phyloP scores from a whole-genome alignment of 495 filamentous ascomycete species.

The Aspergillus sclerotiicarbonarius region DNA sequence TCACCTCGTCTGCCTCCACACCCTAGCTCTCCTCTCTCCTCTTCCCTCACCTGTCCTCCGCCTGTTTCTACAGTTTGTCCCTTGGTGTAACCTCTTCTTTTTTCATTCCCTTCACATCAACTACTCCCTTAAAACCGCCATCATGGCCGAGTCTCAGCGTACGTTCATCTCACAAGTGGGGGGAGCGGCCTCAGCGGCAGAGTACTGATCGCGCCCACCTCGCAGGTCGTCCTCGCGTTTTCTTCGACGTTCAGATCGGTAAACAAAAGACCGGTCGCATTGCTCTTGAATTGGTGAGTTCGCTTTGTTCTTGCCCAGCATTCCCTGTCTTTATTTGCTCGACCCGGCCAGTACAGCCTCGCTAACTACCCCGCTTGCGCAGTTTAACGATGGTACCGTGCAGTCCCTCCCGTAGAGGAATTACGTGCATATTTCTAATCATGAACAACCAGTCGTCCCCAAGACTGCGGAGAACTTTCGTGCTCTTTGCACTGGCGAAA shows the following conservation, averaged over 20 bases:
- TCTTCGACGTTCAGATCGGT: slow-evolving; percentile 85
- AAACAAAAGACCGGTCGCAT: slow-evolving; percentile 68
- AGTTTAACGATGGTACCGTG: slow-evolving; percentile 71
- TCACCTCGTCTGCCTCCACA: slow-evolving; percentile 13
- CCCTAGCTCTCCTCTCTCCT: neutral
- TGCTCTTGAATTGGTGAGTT: slow-evolving; percentile 73
- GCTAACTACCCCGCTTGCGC: slow-evolving; percentile 21
- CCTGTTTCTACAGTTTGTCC: slow-evolving; percentile 9
- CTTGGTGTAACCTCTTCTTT: slow-evolving; percentile 3
- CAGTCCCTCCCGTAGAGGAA: neutral
- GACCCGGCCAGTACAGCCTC: slow-evolving; percentile 3
- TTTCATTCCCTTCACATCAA: slow-evolving; percentile 7
- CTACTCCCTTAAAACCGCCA: slow-evolving; percentile 10
- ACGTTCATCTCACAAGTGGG: slow-evolving; percentile 14
- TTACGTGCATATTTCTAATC: slow-evolving; percentile 19
- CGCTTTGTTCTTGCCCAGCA: neutral
- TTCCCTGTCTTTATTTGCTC: neutral
- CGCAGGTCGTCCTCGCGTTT: slow-evolving; percentile 67
- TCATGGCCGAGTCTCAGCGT: slow-evolving; percentile 41
- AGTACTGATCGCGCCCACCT: slow-evolving; percentile 18
- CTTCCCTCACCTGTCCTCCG: slow-evolving; percentile 5
- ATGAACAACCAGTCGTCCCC: slow-evolving; percentile 62
- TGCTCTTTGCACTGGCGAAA: slow-evolving; percentile 88
- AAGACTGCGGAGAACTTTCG: slow-evolving; percentile 95
- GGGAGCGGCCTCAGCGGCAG: too few relatives aligned